Evolutionary conservation across 352 stramenopile genomes (phyloP).

Genomic region (Peronospora belbahrii): DNA sequence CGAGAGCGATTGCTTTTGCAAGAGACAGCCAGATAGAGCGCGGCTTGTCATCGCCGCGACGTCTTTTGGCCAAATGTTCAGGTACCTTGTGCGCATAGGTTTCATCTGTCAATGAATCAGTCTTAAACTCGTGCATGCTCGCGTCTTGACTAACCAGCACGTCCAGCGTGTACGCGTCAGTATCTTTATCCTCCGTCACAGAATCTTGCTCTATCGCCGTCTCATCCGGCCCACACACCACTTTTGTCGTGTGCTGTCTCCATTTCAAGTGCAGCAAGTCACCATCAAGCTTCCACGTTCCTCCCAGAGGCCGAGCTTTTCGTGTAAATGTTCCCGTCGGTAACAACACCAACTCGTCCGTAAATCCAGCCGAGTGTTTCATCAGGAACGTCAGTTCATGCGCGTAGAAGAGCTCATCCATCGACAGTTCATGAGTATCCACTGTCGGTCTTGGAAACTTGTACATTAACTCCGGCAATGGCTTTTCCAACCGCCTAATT

Average conservation of each 20-base stretch:
- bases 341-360: conserved; percentile 62
- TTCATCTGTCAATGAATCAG: conserved; percentile 51
- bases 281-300: conserved; percentile 70
- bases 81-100: conserved; percentile 55
- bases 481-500: conserved; percentile 42
- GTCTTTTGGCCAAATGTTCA: conserved; percentile 52
- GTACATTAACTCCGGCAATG: conserved; percentile 60
- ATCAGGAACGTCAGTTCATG: conserved; percentile 80
- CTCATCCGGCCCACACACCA: conserved; percentile 4
- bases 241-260: conserved; percentile 27
- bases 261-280: conserved; percentile 80
- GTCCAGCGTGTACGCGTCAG: conserved; percentile 59
- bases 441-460: conserved; percentile 57
- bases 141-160: conserved; percentile 67
- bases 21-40: conserved; percentile 59
- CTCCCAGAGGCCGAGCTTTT: conserved; percentile 57
- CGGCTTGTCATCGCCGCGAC: conserved; percentile 28
- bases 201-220: conserved; percentile 11
- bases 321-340: conserved; percentile 53
- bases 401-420: conserved; percentile 63
- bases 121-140: conserved; percentile 73
- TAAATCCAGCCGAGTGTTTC: conserved; percentile 64
- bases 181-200: conserved; percentile 28
- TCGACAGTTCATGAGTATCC: conserved; percentile 44
- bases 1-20: conserved; percentile 45